Conservation (phyloP, 495 filamentous ascomycete genomes). For the Annulohypoxylon nitens region DNA sequence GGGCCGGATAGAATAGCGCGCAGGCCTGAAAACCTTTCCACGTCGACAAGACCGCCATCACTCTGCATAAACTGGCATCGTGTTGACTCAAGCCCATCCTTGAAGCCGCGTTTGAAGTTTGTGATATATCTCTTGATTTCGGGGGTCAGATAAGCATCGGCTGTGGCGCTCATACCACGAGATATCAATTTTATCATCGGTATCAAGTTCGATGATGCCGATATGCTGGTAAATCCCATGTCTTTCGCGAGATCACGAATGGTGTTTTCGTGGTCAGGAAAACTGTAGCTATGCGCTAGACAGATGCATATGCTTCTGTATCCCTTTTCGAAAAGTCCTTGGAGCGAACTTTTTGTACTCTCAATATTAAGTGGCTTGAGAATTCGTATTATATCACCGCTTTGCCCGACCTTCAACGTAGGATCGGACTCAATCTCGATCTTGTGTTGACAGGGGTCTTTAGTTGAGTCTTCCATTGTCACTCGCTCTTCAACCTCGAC, state of each 20-base stretch:
- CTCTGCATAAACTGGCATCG: constrained; percentile 53
- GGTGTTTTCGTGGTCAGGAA: constrained; percentile 51
- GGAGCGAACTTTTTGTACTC: constrained; percentile 30
- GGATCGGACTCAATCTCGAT: constrained; percentile 30
- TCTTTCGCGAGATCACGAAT: constrained; percentile 64
- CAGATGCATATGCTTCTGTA: constrained; percentile 47
- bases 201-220: constrained; percentile 43
- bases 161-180: constrained; percentile 49
- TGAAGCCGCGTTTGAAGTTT: constrained; percentile 61
- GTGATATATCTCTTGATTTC: constrained; percentile 50
- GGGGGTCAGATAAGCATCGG: constrained; percentile 54
- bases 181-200: constrained; percentile 54
- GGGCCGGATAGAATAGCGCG: constrained; percentile 72
- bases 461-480: constrained; percentile 63
- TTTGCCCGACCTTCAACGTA: constrained; percentile 35
- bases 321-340: constrained; percentile 46
- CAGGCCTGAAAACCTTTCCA: constrained; percentile 69
- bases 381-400: constrained; percentile 40
- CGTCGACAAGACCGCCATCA: constrained; percentile 62
- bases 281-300: constrained; percentile 53
- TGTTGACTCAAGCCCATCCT: constrained; percentile 58
- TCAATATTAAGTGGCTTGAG: constrained; percentile 42
- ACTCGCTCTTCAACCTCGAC: constrained; percentile 85
- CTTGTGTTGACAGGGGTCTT: constrained; percentile 38
- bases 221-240: constrained; percentile 45